Evolutionary conservation across 805 yeast species (phyloP).

Genomic region (Barnettozyma vustinii): DNA sequence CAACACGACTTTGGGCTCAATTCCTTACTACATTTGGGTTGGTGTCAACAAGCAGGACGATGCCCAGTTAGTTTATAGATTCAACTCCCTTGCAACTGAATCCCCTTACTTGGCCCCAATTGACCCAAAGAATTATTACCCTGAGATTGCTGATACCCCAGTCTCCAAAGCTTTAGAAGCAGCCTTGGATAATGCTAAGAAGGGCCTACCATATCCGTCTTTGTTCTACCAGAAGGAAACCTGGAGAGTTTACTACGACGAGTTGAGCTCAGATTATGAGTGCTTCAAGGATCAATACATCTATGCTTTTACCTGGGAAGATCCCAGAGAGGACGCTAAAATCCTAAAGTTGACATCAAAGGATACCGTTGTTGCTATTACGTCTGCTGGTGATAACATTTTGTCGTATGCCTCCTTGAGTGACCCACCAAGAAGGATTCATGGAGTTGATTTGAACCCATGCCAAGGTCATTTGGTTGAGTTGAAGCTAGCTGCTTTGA

Average conservation of each 20-base stretch:
- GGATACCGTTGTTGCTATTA: slow-evolving; percentile 76
- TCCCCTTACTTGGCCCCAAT: slow-evolving; percentile 74
- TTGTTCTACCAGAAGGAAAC: slow-evolving; percentile 71
- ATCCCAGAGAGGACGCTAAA: slow-evolving; percentile 72
- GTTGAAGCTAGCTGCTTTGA: slow-evolving; percentile 68
- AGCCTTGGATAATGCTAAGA: slow-evolving; percentile 53
- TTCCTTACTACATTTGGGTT: slow-evolving; percentile 81
- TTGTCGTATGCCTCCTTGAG: slow-evolving; percentile 66
- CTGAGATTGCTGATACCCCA: slow-evolving; percentile 27
- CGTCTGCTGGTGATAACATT: slow-evolving; percentile 83
- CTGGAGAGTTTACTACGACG: slow-evolving; percentile 80
- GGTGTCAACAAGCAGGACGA: slow-evolving; percentile 61
- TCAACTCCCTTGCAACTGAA: slow-evolving; percentile 73
- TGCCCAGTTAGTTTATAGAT: slow-evolving; percentile 43
- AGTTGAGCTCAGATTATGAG: slow-evolving; percentile 55
- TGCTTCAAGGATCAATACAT: slow-evolving; percentile 78
- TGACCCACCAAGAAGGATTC: slow-evolving; percentile 69
- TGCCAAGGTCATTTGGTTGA: slow-evolving; percentile 77
- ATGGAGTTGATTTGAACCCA: slow-evolving; percentile 83
- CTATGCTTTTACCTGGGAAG: slow-evolving; percentile 90
- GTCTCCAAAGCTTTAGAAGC: slow-evolving; percentile 74
- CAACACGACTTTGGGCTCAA: slow-evolving; percentile 61
- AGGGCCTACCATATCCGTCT: slow-evolving; percentile 73
- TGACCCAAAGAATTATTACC: slow-evolving; percentile 20
- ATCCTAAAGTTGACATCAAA: slow-evolving; percentile 54